These are phyloP conservation scores for Blastobotrys capitulatus DNA, from an alignment of 1,139 yeast species.

Conservation along the genomic window DNA sequence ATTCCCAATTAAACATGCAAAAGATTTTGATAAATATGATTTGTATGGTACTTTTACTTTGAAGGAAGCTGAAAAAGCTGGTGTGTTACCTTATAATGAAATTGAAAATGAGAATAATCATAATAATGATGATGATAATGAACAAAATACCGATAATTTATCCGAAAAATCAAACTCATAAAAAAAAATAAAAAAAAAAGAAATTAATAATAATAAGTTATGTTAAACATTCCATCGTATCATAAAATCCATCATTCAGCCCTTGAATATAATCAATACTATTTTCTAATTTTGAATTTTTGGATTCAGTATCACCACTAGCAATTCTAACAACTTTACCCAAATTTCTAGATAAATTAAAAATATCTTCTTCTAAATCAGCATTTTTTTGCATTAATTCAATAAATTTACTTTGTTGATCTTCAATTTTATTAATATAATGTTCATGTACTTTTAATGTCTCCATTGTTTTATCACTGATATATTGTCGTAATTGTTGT, in stretches of 20 bases:
- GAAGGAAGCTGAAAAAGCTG: constrained; percentile 6
- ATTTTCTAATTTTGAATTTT: too few species aligned
- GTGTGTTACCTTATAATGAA: not conserved
- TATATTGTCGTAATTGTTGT: constrained; percentile 21
- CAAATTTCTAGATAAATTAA: constrained; percentile 20
- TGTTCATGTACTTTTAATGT: constrained; percentile 24
- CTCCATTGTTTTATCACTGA: constrained; percentile 22
- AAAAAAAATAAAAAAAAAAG: not conserved
- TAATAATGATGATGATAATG: too few species aligned
- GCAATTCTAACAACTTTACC: constrained; percentile 19
- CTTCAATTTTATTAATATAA: constrained; percentile 23
- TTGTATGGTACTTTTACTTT: constrained; percentile 25
- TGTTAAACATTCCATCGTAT: not conserved
- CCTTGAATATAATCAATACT: constrained; percentile 7
- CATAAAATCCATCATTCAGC: not conserved
- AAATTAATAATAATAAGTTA: not conserved
- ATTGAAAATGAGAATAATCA: too few species aligned
- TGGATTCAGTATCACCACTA: not conserved
- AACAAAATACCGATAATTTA: too few species aligned
- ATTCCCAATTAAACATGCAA: constrained; percentile 35
- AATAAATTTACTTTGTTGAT: constrained; percentile 22
- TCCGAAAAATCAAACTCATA: too few species aligned
- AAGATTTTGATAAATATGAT: constrained; percentile 36
- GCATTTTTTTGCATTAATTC: constrained; percentile 23
- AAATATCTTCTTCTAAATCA: constrained; percentile 22